These are phyloP conservation scores for Cryptococcus sp. DNA, from an alignment of 1,284 basidiomycete genomes.

Conservation along the genomic window DNA sequence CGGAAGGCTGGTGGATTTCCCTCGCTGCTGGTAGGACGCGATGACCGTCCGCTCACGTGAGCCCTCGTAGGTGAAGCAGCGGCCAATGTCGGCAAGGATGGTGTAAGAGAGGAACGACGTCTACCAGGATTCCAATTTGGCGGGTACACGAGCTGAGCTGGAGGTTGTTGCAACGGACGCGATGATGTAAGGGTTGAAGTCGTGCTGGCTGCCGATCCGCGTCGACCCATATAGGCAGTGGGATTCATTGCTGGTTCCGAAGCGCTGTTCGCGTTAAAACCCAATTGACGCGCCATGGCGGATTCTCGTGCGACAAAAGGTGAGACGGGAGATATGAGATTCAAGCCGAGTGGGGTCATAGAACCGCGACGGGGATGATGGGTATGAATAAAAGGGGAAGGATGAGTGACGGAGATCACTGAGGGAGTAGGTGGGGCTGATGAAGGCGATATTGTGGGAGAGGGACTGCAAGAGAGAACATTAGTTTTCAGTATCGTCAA, in stretches of 20 bases:
- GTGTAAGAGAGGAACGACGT: conserved; percentile 42
- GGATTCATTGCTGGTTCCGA: not conserved
- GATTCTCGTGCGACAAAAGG: conserved; percentile 24
- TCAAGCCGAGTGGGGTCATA: conserved; percentile 49
- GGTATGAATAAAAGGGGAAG: conserved; percentile 52
- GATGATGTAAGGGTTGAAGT: conserved; percentile 43
- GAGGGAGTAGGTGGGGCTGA: conserved; percentile 49
- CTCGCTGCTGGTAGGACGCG: conserved; percentile 30
- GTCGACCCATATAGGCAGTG: conserved; percentile 10
- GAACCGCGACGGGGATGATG: conserved; percentile 52
- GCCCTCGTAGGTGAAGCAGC: conserved; percentile 42
- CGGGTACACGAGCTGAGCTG: conserved; percentile 15
- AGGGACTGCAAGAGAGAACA: conserved; percentile 1
- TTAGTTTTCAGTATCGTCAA: not conserved
- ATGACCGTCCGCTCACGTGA: conserved; percentile 28
- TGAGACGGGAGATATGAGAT: conserved; percentile 50
- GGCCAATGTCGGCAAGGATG: conserved; percentile 33
- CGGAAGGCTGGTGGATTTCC: conserved; percentile 14
- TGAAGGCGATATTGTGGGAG: conserved; percentile 32
- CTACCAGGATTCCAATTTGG: conserved; percentile 18
- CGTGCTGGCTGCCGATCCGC: conserved; percentile 34
- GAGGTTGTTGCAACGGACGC: conserved; percentile 19
- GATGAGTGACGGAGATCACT: conserved; percentile 46
- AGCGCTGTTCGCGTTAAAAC: conserved; percentile 24
- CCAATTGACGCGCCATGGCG: conserved; percentile 24